Conservation (phyloP, 73 alveolate genomes). For the Vitrella brassicaformis region DNA sequence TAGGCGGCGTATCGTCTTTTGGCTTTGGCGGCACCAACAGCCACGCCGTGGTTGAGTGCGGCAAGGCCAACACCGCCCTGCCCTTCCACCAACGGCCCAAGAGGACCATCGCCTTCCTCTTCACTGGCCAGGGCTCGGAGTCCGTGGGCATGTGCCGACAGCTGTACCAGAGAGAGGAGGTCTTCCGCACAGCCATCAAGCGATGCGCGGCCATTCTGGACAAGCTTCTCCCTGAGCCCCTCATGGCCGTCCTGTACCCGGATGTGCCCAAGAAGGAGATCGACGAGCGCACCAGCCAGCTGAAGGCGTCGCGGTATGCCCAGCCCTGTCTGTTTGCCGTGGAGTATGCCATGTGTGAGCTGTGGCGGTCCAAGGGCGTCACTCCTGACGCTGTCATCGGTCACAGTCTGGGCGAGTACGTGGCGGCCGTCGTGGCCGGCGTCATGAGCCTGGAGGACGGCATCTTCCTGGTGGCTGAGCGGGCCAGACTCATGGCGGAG, state of each 20-base stretch:
- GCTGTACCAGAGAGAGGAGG: conserved; percentile 23
- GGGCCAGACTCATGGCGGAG: neutral
- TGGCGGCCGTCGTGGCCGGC: conserved; percentile 5
- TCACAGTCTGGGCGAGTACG: conserved; percentile 11
- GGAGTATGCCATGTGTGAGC: conserved; percentile 18
- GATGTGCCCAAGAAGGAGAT: neutral
- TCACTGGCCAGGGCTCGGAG: conserved; percentile 37
- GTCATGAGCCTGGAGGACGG: neutral
- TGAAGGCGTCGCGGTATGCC: conserved; percentile 1
- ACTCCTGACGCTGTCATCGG: conserved; percentile 4
- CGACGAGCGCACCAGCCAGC: neutral
- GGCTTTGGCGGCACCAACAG: conserved; percentile 38
- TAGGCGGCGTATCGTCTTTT: conserved; percentile 25
- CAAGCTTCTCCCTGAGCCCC: conserved; percentile 13
- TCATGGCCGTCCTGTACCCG: conserved; percentile 24
- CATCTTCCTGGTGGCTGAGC: neutral
- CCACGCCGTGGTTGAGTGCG: neutral
- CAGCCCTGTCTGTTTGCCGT: conserved; percentile 20
- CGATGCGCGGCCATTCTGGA: conserved; percentile 21
- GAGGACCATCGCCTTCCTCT: conserved; percentile 17
- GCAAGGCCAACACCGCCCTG: neutral
- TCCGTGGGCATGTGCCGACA: conserved; percentile 21
- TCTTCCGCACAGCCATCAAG: conserved; percentile 27
- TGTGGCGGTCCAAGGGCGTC: conserved; percentile 13
- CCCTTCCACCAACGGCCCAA: neutral